Evolutionary conservation across 163 green algal species (phyloP).

Genomic region (Volvox carteri): DNA sequence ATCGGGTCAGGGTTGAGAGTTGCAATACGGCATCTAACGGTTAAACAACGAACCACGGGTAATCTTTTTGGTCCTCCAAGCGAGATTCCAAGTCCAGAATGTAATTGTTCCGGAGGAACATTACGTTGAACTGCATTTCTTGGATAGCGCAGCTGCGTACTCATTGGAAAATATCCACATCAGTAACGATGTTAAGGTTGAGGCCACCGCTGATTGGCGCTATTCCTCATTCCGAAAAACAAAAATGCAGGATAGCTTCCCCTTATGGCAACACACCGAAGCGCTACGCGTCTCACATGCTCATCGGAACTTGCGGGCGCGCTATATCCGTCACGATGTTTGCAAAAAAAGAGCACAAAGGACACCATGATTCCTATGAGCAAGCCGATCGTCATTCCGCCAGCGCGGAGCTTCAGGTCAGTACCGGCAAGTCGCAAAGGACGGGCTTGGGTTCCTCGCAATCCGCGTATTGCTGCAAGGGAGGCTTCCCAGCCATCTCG

Average conservation of each 20-base stretch:
- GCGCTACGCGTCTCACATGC: not conserved
- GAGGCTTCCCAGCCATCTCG: too few species aligned
- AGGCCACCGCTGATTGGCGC: not conserved
- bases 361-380: not conserved
- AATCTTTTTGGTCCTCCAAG: too few species aligned
- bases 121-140: too few species aligned
- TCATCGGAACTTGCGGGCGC: not conserved
- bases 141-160: too few species aligned
- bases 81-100: too few species aligned
- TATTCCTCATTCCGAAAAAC: not conserved
- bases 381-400: not conserved
- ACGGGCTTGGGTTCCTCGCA: too few species aligned
- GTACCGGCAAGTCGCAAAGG: not conserved
- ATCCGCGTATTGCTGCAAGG: too few species aligned
- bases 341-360: slow-evolving; percentile 26
- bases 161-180: too few species aligned
- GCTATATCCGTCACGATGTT: not conserved
- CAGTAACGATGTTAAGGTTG: not conserved
- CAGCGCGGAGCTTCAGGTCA: slow-evolving; percentile 28
- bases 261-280: not conserved
- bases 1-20: too few species aligned
- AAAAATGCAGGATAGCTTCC: not conserved
- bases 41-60: too few species aligned
- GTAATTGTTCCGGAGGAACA: too few species aligned
- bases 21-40: too few species aligned